A percentile compares a stretch with the other conserved stretches of the same genome.
Conservation (phyloP, 495 filamentous ascomycete species). For the Hypoxylon fragiforme region DNA sequence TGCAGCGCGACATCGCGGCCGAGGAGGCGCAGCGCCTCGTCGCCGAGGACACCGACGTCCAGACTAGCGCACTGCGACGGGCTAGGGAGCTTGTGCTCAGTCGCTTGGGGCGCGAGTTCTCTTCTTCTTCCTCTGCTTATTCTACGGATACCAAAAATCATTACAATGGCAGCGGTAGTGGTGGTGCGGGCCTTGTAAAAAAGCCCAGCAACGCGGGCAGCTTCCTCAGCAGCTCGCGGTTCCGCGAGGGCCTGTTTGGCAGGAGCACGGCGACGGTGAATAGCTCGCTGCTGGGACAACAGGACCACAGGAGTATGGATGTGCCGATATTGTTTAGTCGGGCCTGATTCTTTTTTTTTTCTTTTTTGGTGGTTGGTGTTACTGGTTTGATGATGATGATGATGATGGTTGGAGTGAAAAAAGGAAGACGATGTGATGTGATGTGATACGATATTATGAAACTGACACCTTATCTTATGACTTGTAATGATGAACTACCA, state of each 20-base stretch:
- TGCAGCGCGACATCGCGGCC: constrained; percentile 48
- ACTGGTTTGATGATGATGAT: constrained; percentile 3
- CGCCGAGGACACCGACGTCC: constrained; percentile 46
- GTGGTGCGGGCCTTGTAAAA: constrained; percentile 19
- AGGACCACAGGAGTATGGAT: constrained; percentile 45
- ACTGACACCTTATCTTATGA: constrained; percentile 26
- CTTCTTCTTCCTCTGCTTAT: constrained; percentile 3
- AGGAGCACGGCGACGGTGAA: constrained; percentile 38
- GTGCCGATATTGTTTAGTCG: constrained; percentile 59
- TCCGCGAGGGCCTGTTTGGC: constrained; percentile 50
- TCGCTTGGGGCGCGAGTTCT: constrained; percentile 50
- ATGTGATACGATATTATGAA: constrained; percentile 2
- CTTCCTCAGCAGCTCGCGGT: constrained; percentile 37
- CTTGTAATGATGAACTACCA: constrained; percentile 34
- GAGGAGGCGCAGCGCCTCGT: constrained; percentile 37
- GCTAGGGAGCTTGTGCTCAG: constrained; percentile 52
- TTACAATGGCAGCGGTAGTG: constrained; percentile 19
- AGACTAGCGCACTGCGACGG: constrained; percentile 45
- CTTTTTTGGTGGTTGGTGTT: neutral
- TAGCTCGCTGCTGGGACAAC: constrained; percentile 1
- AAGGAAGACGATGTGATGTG: constrained; percentile 5
- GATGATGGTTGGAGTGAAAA: constrained; percentile 3
- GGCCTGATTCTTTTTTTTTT: no score
- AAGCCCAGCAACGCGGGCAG: constrained; percentile 32
- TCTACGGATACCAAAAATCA: no score